Percentiles rank a stretch among this genome's conserved stretches.
Conservation (phyloP, 345 rosid species). For the Sisymbrium altissimum region DNA sequence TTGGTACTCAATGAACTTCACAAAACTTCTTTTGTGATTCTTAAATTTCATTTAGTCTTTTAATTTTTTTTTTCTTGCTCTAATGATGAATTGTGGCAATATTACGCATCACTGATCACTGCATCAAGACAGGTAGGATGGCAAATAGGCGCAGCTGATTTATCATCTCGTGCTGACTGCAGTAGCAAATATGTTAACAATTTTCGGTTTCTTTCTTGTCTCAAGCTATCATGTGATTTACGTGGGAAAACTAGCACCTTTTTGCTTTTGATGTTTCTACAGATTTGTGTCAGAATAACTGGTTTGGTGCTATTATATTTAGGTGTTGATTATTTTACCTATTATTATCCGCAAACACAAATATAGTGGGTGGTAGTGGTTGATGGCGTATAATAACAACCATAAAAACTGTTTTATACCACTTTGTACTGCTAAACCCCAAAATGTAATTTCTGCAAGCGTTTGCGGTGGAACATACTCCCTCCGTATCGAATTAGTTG, state of each 20-base stretch:
- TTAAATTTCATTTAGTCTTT: neutral
- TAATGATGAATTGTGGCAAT: conserved; percentile 66
- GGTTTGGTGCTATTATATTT: conserved; percentile 77
- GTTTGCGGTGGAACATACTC: no score
- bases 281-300: conserved; percentile 90
- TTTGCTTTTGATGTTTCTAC: conserved; percentile 17
- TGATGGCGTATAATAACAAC: no score
- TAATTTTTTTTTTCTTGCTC: neutral
- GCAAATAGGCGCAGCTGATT: conserved; percentile 74
- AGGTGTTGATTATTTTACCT: no score
- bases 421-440: no score
- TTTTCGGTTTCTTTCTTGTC: conserved; percentile 10
- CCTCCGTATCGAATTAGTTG: no score
- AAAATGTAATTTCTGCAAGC: no score
- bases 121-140: conserved; percentile 86
- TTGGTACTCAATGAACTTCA: conserved; percentile 46
- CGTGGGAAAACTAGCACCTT: neutral
- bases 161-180: conserved; percentile 52
- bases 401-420: no score
- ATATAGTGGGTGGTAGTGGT: no score
- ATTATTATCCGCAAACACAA: no score
- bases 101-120: conserved; percentile 57
- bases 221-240: conserved; percentile 39
- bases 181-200: conserved; percentile 19
- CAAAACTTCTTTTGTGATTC: neutral